Evolutionary conservation across 2,329 filamentous ascomycete species (phyloP).

Genomic region (Colletotrichum endophyticum): DNA sequence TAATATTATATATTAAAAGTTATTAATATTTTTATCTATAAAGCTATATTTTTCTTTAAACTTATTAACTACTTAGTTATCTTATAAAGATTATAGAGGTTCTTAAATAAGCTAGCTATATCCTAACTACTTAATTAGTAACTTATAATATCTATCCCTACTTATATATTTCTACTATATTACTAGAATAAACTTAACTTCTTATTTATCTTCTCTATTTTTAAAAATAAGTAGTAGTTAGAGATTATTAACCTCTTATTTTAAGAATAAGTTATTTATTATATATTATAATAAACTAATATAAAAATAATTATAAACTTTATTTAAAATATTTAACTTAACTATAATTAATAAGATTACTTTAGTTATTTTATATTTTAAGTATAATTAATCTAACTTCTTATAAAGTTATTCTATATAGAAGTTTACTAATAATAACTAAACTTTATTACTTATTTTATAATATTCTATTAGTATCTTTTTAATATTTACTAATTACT

Average conservation of each 20-base stretch:
- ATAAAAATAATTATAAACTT: background rate
- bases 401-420: background rate
- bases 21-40: background rate
- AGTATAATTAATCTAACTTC: background rate
- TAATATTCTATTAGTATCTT: background rate
- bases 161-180: background rate
- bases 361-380: background rate
- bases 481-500: background rate
- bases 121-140: background rate
- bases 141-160: background rate
- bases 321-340: background rate
- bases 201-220: background rate
- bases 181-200: background rate
- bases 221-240: background rate
- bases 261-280: background rate
- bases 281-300: background rate
- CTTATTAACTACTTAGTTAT: background rate
- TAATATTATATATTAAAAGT: background rate
- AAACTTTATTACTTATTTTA: background rate
- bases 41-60: background rate
- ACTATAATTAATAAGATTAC: background rate
- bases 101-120: background rate
- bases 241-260: no score
- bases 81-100: background rate
- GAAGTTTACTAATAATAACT: background rate